Evolutionary conservation across 176 grass and related monocot genomes (phyloP), one percentile per base, ranked within the genome.

Genomic region (Oryza longistaminata): DNA sequence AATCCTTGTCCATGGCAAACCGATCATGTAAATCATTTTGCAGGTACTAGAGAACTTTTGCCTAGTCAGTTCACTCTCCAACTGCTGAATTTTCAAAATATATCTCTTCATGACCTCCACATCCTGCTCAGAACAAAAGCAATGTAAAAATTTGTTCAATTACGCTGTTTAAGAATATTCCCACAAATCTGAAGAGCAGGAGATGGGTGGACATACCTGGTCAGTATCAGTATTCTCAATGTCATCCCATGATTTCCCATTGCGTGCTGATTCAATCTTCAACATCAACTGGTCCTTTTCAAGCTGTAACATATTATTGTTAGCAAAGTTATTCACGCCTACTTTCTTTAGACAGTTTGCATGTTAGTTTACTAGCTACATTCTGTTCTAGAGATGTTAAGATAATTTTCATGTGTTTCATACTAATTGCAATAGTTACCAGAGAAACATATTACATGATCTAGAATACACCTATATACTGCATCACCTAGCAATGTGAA

Each of bases 231-330:
- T 77, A 75, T 82, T 89, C 73, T 95, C 90, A 86, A 94, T 96
- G 74, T 89, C 88, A 40, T 96, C 86, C 96, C 88, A 99, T 11
- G 91, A 87, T 69, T 94, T 94, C 50, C 91, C 93, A 58, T 82
- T 81, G 68, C 96, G 88, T 64, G 52, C 91, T 21, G 77, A 91
- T 89, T 93, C 88, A 73, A 99, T 88, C 67, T 92, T 95, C 58
- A 99, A 87, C 87, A 89, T 89, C 40, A 96, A 78, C 31, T 88
- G 84, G 75, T 94, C 96, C 91, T 90, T 96, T 81, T 96, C 93
- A 29, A 93, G 48, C 96, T 99, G 92, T 53, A 21, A 34, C 82
- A 50, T 39, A 70, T 81, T 74, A 80, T 78, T 5, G 66, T 89
- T 58, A 42, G 1, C 66, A 55, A 14, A 34, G 73, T 2, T 76